Conservation (phyloP, 2,329 filamentous ascomycete species). For the Fusarium dimerum region DNA sequence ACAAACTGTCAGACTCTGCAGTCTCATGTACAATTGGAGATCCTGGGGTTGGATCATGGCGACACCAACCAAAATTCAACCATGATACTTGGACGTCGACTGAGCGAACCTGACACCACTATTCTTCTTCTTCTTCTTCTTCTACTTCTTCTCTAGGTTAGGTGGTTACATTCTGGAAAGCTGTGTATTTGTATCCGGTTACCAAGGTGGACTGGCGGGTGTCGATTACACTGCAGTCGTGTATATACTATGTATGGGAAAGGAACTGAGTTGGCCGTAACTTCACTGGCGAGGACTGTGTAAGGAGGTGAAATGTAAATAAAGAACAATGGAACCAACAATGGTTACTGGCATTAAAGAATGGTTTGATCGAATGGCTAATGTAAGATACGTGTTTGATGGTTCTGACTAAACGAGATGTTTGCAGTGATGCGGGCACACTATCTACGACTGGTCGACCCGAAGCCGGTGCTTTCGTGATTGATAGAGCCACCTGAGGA, state of each 20-base stretch:
- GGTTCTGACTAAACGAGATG: not conserved
- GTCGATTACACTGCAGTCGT: slow-evolving; percentile 14
- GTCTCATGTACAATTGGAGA: slow-evolving; percentile 15
- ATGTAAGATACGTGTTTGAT: not conserved
- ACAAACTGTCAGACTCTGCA: slow-evolving; percentile 20
- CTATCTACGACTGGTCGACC: slow-evolving; percentile 64
- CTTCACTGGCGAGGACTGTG: not conserved
- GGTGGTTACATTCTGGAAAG: slow-evolving; percentile 30
- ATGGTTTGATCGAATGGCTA: not conserved
- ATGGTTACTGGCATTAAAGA: too few species aligned
- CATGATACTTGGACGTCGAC: slow-evolving; percentile 1
- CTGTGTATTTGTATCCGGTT: slow-evolving; percentile 31
- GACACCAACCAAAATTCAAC: slow-evolving; percentile 1
- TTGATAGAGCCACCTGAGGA: slow-evolving; percentile 40
- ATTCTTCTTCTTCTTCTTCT: slow-evolving; percentile 6
- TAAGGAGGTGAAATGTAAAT: slow-evolving; percentile 17
- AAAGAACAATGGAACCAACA: slow-evolving; percentile 26
- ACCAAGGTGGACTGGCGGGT: slow-evolving; percentile 2
- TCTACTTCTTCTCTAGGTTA: slow-evolving; percentile 29
- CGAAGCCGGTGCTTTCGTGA: slow-evolving; percentile 72
- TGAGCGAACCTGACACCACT: slow-evolving; percentile 14
- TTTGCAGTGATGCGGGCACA: not conserved
- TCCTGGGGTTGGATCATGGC: slow-evolving; percentile 5
- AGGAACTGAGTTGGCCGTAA: slow-evolving; percentile 6
- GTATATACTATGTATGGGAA: slow-evolving; percentile 29